phyloP scores from a whole-genome alignment of 106 monocot genomes.

The Cymbidium sinense region DNA sequence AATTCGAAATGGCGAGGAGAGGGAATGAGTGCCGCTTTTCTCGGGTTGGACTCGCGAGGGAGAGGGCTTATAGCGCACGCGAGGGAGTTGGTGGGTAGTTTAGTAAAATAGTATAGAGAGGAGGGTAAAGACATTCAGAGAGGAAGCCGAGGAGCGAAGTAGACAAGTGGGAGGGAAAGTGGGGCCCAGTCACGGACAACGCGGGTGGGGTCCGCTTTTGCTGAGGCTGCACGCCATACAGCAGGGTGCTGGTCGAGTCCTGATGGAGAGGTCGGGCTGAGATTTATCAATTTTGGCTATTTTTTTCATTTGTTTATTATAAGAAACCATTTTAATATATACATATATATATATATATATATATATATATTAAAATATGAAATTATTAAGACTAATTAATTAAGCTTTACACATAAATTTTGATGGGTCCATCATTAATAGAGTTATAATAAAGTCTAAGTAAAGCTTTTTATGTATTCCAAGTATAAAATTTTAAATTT shows the following conservation, averaged over 20 bases:
- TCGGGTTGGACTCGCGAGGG: not conserved
- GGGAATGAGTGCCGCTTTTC: not conserved
- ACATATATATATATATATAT: too few species aligned
- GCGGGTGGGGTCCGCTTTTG: not conserved
- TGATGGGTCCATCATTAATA: too few species aligned
- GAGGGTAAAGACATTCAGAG: not conserved
- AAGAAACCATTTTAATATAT: too few species aligned
- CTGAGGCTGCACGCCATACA: not conserved
- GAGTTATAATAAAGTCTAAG: too few species aligned
- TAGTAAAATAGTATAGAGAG: not conserved
- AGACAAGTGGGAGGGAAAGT: not conserved
- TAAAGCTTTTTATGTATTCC: too few species aligned
- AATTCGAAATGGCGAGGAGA: conserved; percentile 1
- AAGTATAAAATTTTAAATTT: too few species aligned
- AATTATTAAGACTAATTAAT: too few species aligned
- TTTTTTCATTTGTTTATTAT: not conserved
- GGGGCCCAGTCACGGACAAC: not conserved
- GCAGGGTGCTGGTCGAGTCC: not conserved
- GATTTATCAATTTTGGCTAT: not conserved
- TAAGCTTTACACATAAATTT: too few species aligned
- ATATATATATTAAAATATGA: too few species aligned
- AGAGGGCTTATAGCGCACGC: not conserved
- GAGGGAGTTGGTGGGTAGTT: not conserved
- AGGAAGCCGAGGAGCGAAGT: not conserved
- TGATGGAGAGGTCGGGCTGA: not conserved